Evolutionary conservation across 805 yeast species (phyloP), one percentile per base, ranked within the genome.

Genomic region (Monosporozyma servazzii): DNA sequence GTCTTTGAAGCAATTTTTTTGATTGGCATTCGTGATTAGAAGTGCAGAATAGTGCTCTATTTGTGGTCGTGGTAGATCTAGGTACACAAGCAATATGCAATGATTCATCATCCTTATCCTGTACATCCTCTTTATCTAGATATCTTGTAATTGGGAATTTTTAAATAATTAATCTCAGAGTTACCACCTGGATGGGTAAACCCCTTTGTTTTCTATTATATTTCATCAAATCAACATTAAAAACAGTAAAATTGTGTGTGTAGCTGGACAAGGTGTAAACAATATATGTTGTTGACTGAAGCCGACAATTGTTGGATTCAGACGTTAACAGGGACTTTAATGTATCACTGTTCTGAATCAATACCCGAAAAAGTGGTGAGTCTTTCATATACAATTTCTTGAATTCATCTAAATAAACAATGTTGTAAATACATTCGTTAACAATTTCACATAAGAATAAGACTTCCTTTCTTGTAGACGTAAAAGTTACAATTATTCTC

Each of bases 371-470:
- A n/a, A n/a, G n/a, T n/a, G n/a, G n/a, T n/a, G n/a, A n/a, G 95
- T 48, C 87, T 71, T 62, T 84, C 85, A 1, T n/a, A n/a, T n/a
- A n/a, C n/a, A n/a, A n/a, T n/a, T 75, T 83, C 58, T 84, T 82
- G 57, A 86, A 68, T 6, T 68, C 65, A 2, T 74, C 61, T 49
- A 86, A 70, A 56, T 81, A 75, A 50, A 84, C 89, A 49, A 87
- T 70, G 56, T 80, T 80, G 29, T 76, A 67, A 53, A 87, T 79
- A 2, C 90, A 85, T 43, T 80, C 74, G 29, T 86, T 77, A 58
- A 88, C 65, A 18, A 87, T 87, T 5, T 90, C 89, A 0, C 91
- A 88, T 71, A 87, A 83, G 7, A 90, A 78, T 15, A 80, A 78
- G 1, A 93, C 88, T 68, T 88, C 95, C 62, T 85, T 89, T 55